Base-by-base conservation (phyloP, 1,139 yeast genomes). In the Tardiomyces depauwii region DNA sequence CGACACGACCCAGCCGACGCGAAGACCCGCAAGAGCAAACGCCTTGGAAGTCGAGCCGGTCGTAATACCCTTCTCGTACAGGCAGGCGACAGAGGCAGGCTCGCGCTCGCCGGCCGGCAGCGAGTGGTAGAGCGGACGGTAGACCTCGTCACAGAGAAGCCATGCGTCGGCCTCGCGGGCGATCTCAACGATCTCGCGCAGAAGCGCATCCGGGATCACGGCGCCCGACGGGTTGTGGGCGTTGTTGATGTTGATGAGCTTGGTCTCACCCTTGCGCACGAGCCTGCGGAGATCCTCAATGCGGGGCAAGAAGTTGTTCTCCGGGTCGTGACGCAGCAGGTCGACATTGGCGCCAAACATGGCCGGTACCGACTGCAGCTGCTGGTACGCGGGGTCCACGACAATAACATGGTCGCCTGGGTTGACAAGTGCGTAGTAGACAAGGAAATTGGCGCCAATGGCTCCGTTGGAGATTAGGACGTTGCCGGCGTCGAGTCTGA, bases 161-260 rank as follows among this genome's bases (percentile, higher is more conserved):
- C 68, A 70, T 3, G 69, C 63, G 39, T 60, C 68, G 16, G 62
- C 50, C 7, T 55, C 45, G 30, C 58, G 52, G 46, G 78, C 76
- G 32, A 76, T 52, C 1, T 60, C 63, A 12, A 72, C 72, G 33
- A 77, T 66, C 39, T 64, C 53, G 16, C 51, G 40, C 51, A 77
- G 55, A 10, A 60, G 48, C 1, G 56, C 58, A 45, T 67, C 63
- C 2, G 64, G 62, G 62, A 77, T 69, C 10, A 74, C 72, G 5
- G 65, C 61, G 0, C 82, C 81, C 0, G 78, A 66, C 1, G 82
- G 82, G 53, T 77, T 77, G 54, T 76, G 73, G 7, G 82, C 81
- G 51, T 72, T 72, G 53, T 76, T 77, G 46, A 77, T 60, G 41
- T 75, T 68, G 42, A 77, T 62, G 38, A 75, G 54, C 53, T 71